Base-by-base conservation (phyloP, 2,329 filamentous ascomycete species). In the Paracoccidioides lutzii region DNA sequence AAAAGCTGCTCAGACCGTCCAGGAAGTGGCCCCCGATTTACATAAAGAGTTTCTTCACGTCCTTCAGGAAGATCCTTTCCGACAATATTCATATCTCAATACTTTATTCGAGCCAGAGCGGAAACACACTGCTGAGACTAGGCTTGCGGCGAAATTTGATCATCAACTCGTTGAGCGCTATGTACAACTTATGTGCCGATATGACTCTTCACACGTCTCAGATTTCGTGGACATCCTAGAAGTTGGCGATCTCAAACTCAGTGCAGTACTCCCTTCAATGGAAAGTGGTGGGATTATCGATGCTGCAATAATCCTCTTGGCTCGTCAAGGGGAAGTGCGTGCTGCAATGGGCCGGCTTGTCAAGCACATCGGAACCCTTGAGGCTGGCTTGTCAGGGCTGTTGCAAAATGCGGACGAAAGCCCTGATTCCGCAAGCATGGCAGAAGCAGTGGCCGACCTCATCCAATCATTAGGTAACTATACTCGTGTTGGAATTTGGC, bases 201-300 rank as follows among this genome's bases (percentile, higher is more conserved):
- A 89, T 67, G 82, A 95, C 58, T 81, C 89, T 3, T 73, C 79
- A 0, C 88, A 90, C 63, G 91, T 98, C 1, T 87, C 88, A 2
- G 84, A 90, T 55, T 98, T 93, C 67, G 81, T 97, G 33, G 83
- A 85, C 41, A 68, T 81, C 1, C 77, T 95, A 2, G 87, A 89
- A 62, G 83, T 84, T 3, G 83, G 85, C 9, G 84, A 96, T 66
- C 73, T 98, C 33, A 80, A 83, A 30, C 78, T 98, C 0, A 87
- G 93, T 10, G 80, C 83, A 53, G 78, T 98, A 0, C 76, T 98
- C 6, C 90, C 90, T 3, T 84, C 84, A 0, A 89, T 98, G 77
- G 94, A 98, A 69, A 81, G 86, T 59, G 90, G 84, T 44, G 90
- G 90, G 0, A 88, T 93, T 4, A 82, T 98, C 48, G 93, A 98